phyloP scores from a whole-genome alignment of 495 filamentous ascomycete species.

The Neurospora sp. region DNA sequence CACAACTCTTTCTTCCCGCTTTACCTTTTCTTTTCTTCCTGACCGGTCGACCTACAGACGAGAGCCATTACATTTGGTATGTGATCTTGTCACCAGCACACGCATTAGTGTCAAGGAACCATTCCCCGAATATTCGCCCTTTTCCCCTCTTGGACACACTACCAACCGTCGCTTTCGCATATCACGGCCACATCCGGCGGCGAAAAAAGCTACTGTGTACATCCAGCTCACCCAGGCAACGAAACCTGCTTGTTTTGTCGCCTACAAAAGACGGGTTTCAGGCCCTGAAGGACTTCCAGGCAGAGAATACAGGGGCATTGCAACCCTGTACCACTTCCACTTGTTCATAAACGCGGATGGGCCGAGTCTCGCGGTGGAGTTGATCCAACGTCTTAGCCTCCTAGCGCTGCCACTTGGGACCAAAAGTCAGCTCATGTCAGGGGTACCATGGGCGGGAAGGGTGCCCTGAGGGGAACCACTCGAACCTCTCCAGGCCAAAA shows the following conservation, averaged over 20 bases:
- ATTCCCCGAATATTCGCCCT: neutral
- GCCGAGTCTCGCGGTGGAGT: neutral
- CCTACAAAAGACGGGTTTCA: neutral
- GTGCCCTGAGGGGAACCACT: neutral
- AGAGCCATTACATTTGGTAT: neutral
- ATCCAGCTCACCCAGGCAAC: neutral
- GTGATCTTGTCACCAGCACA: neutral
- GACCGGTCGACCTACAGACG: neutral
- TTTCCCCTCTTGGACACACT: neutral
- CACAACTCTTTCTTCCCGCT: neutral
- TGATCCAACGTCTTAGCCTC: neutral
- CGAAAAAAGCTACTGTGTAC: neutral
- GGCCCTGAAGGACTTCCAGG: neutral
- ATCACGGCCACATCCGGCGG: neutral
- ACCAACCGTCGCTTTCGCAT: neutral
- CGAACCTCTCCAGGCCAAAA: neutral
- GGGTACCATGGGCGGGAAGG: neutral
- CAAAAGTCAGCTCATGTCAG: neutral
- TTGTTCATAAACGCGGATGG: neutral
- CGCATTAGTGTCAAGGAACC: neutral
- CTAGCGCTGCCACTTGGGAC: neutral
- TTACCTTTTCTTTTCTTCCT: neutral
- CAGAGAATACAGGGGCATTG: neutral
- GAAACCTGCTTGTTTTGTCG: neutral
- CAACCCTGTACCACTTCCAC: neutral